Evolutionary conservation across 1,139 yeast species (phyloP), one percentile per base, ranked within the genome.

Genomic region (Saccharomyces hybrid): DNA sequence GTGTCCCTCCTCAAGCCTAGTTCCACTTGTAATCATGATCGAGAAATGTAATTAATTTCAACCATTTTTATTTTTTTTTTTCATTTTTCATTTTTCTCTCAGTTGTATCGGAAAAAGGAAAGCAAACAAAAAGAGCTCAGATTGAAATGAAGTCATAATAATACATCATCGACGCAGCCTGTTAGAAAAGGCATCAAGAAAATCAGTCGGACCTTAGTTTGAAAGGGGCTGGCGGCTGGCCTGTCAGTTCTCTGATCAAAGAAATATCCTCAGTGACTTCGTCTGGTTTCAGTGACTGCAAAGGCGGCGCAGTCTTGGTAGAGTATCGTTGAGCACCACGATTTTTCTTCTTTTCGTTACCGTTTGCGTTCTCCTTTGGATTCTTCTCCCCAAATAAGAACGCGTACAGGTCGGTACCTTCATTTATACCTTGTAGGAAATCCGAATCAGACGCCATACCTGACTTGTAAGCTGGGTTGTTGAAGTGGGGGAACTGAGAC

Each of bases 191-290:
- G 3, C 44, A 38, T 16, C 4, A 16, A 38, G 4, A 9, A 8
- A 38, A 38, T 19, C 19, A 38, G n/a, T 38, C 44, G n/a, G 44
- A 46, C 19, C 21, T 42, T 50, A 42, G 55, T 53, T 61, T 66
- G 52, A 67, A 69, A 19, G 73, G 71, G 2, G 71, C 65, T 11
- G 68, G 69, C 14, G 67, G 67, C 54, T 65, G 68, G 2, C 66
- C 67, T 1, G 69, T 64, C 27, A 67, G 54, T 12, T 62, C 58
- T 51, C 71, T 65, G 9, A 70, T 65, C 49, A 65, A 52, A 2
- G 68, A 64, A 7, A 70, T 68, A 51, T 70, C 73, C 16, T 64
- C 70, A 1, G 70, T 65, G 6, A 70, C 71, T 56, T 70, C 72
- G 34, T 68, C 71, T 9, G 59, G 60, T 6, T 58, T 62, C 49